Conservation (phyloP, 2,329 filamentous ascomycete genomes). For the Epichloe baconii region DNA sequence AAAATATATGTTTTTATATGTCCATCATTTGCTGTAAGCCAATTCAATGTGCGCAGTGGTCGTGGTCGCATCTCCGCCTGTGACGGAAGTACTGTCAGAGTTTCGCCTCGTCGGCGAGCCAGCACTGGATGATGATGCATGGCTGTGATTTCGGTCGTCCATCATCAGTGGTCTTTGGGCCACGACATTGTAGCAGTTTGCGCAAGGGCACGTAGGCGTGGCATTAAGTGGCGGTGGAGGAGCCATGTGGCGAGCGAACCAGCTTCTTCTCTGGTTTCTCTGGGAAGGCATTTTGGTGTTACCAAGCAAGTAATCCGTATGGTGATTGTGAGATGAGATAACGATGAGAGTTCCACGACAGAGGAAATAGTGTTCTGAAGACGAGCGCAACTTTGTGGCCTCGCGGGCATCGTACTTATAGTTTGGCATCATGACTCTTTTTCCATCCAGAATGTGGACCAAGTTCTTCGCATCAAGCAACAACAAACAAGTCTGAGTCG, state of each 20-base stretch:
- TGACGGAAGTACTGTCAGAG: background rate
- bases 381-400: too few species aligned
- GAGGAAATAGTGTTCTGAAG: too few species aligned
- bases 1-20: too few species aligned
- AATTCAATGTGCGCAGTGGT: background rate
- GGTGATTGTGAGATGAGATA: too few species aligned
- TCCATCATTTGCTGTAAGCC: background rate
- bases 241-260: conserved; percentile 28
- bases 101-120: background rate
- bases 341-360: too few species aligned
- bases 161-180: background rate
- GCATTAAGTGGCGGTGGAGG: conserved; percentile 24
- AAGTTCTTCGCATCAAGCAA: background rate
- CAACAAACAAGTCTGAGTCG: background rate
- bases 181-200: conserved; percentile 9
- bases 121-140: background rate
- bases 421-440: background rate
- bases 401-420: background rate
- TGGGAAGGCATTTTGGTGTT: conserved; percentile 16
- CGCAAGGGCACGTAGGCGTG: conserved; percentile 23
- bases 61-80: background rate
- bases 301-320: too few species aligned
- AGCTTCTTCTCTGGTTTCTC: conserved; percentile 18
- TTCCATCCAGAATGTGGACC: background rate
- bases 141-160: background rate